Conservation (phyloP, 805 yeast species). For the Blastobotrys peoriensis region DNA sequence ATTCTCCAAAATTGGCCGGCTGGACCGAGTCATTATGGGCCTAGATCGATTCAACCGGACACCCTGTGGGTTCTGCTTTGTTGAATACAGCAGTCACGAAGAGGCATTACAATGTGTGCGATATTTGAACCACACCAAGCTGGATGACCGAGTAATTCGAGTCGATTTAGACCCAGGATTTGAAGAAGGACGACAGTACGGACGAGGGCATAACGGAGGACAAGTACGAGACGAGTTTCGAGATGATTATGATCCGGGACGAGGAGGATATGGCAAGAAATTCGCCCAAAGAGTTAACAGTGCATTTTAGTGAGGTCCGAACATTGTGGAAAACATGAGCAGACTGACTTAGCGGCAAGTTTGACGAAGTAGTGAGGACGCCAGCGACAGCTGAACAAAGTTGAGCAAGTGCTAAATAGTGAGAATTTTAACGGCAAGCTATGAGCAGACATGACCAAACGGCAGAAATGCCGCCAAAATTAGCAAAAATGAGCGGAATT, state of each 20-base stretch:
- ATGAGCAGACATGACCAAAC: no score
- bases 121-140: conserved; percentile 70
- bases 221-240: conserved; percentile 71
- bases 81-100: conserved; percentile 60
- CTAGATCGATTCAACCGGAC: conserved; percentile 83
- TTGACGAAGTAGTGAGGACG: no score
- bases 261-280: conserved; percentile 38
- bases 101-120: conserved; percentile 81
- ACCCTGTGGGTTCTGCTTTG: conserved; percentile 96
- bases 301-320: background rate
- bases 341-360: no score
- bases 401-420: no score
- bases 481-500: no score
- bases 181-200: conserved; percentile 91
- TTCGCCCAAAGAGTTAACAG: conserved; percentile 11
- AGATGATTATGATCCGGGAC: conserved; percentile 38
- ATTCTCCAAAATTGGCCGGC: conserved; percentile 47
- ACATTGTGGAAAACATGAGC: no score
- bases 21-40: conserved; percentile 80
- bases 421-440: no score
- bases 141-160: conserved; percentile 75
- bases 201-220: conserved; percentile 90
- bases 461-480: no score
- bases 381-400: no score
- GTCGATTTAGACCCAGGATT: conserved; percentile 96